Evolutionary conservation across 805 yeast genomes (phyloP).

Genomic region (Wickerhamiella musiphila): DNA sequence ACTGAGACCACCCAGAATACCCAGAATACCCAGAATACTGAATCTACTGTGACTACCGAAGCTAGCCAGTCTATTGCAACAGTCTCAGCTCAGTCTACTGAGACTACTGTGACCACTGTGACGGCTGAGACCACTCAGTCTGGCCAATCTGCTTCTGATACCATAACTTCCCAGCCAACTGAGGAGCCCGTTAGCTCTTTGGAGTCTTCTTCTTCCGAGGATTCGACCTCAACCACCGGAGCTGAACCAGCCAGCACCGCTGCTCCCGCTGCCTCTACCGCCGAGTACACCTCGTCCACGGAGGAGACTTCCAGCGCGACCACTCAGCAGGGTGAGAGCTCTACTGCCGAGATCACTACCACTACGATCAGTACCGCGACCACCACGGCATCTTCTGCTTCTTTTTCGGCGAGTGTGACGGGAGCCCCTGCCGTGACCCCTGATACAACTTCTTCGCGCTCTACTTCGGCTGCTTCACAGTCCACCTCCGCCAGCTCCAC

Average conservation of each 20-base stretch:
- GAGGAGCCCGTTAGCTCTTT: slow-evolving; percentile 1
- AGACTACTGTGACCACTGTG: slow-evolving; percentile 1
- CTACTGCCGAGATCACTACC: not conserved
- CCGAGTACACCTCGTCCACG: not conserved
- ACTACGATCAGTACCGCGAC: not conserved
- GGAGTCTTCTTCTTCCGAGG: not conserved
- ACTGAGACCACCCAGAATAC: not conserved
- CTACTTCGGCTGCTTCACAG: not conserved
- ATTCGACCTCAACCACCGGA: not conserved
- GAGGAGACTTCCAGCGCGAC: not conserved
- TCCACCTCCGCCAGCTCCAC: not conserved
- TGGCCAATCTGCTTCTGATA: too few species aligned
- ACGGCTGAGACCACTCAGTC: too few species aligned
- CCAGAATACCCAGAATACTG: not conserved
- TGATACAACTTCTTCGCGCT: not conserved
- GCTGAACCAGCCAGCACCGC: not conserved
- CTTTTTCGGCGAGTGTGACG: not conserved
- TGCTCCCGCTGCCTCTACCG: slow-evolving; percentile 1
- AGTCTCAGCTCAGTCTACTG: not conserved
- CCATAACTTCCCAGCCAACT: too few species aligned
- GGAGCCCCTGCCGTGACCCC: not conserved
- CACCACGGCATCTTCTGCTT: not conserved
- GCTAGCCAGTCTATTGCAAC: not conserved
- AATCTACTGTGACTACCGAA: not conserved
- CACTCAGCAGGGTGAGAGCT: not conserved